These are phyloP conservation scores for Tolypocladium pustulatum DNA, from an alignment of 2,329 filamentous ascomycete genomes.

Conservation along the genomic window DNA sequence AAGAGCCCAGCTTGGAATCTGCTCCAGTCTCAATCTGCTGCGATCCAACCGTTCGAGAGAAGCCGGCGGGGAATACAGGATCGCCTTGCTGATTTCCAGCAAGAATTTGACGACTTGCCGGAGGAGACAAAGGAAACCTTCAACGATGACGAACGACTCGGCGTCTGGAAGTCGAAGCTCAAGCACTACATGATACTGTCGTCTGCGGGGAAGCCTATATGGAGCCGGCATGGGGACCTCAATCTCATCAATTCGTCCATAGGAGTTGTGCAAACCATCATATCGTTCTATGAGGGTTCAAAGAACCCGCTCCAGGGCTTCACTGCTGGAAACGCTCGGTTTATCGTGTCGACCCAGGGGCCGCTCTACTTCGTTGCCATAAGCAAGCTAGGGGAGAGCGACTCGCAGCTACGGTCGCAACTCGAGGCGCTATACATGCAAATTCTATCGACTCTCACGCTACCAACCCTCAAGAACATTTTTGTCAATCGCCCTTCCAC, in stretches of 20 bases:
- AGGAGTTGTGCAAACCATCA: conserved; percentile 92
- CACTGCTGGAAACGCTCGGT: conserved; percentile 74
- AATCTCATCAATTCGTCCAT: conserved; percentile 87
- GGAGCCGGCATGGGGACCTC: conserved; percentile 87
- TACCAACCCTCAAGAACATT: conserved; percentile 76
- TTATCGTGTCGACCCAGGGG: conserved; percentile 76
- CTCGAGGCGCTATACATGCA: conserved; percentile 96
- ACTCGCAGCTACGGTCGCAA: conserved; percentile 75
- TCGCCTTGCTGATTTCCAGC: conserved; percentile 55
- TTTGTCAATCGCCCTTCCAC: conserved; percentile 89
- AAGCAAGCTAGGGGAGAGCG: conserved; percentile 84
- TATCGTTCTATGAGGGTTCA: conserved; percentile 84
- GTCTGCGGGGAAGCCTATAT: conserved; percentile 93
- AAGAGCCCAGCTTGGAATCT: conserved; percentile 60
- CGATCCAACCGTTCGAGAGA: conserved; percentile 50
- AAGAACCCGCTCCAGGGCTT: conserved; percentile 73
- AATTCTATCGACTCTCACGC: conserved; percentile 86
- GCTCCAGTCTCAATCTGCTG: conserved; percentile 51
- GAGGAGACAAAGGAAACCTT: conserved; percentile 33
- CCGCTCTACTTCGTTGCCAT: conserved; percentile 90
- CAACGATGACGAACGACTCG: conserved; percentile 49
- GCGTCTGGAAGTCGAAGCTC: conserved; percentile 78
- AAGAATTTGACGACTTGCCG: conserved; percentile 70
- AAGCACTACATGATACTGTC: conserved; percentile 98
- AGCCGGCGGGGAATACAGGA: conserved; percentile 33